Evolutionary conservation across 345 rosid species (phyloP).

Genomic region (Salix caprea): DNA sequence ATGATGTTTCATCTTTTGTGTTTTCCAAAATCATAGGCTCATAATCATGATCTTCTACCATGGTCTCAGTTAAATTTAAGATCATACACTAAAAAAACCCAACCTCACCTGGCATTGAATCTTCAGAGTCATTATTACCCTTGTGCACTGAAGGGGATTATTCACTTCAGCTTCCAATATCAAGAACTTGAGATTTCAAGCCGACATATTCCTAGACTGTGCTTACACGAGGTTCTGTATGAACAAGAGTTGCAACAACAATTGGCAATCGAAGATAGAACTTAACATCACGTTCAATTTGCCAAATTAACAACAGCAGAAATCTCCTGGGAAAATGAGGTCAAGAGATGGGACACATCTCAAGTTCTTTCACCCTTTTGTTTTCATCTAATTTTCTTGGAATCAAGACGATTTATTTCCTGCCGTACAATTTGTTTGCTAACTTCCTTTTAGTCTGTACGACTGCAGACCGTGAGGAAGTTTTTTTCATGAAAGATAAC

Average conservation of each 20-base stretch:
- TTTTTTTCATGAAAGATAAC: no score
- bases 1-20: conserved; percentile 31
- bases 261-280: not conserved
- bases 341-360: not conserved
- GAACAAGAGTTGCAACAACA: not conserved
- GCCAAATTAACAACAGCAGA: not conserved
- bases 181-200: not conserved
- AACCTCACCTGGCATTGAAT: conserved; percentile 23
- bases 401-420: not conserved
- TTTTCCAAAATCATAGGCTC: conserved; percentile 34
- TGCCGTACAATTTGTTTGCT: no score
- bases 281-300: not conserved
- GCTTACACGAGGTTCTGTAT: not conserved
- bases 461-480: no score
- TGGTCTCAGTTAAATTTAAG: conserved; percentile 46
- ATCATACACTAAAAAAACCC: conserved; percentile 70
- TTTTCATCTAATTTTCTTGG: no score
- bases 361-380: not conserved
- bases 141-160: conserved; percentile 32
- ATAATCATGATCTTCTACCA: conserved; percentile 37
- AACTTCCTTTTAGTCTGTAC: no score
- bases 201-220: not conserved
- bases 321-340: not conserved
- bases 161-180: conserved; percentile 16
- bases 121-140: conserved; percentile 8